Percentiles rank a stretch among this genome's conserved stretches.
These are phyloP conservation scores for Sporisorium scitamineum DNA, from an alignment of 1,284 basidiomycete genomes.

Conservation along the genomic window DNA sequence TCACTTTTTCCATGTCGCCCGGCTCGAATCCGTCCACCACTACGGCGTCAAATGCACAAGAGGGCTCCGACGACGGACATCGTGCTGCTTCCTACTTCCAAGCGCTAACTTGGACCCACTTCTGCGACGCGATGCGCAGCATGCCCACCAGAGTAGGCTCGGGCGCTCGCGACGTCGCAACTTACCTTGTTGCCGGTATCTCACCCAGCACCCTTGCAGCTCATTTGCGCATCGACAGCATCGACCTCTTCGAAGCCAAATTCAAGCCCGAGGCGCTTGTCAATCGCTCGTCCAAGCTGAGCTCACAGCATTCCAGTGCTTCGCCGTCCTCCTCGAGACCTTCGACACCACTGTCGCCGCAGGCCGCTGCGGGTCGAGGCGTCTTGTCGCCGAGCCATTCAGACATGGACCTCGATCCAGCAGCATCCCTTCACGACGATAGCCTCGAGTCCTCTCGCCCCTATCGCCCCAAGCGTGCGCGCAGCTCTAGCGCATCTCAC, in stretches of 20 bases:
- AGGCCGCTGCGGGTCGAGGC: neutral
- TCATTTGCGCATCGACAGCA: slow-evolving; percentile 42
- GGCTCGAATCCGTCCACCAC: slow-evolving; percentile 15
- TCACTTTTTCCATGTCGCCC: slow-evolving; percentile 50
- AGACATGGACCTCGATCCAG: slow-evolving; percentile 12
- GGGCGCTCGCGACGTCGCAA: slow-evolving; percentile 49
- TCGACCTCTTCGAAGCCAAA: slow-evolving; percentile 55
- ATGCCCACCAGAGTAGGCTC: slow-evolving; percentile 55
- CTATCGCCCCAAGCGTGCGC: slow-evolving; percentile 18
- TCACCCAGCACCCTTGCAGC: slow-evolving; percentile 47
- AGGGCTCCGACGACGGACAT: neutral
- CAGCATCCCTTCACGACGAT: slow-evolving; percentile 11
- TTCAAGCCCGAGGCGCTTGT: slow-evolving; percentile 16
- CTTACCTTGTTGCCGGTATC: slow-evolving; percentile 54
- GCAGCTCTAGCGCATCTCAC: slow-evolving; percentile 39
- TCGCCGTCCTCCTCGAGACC: slow-evolving; percentile 8
- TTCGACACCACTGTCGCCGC: slow-evolving; percentile 7
- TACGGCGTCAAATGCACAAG: neutral
- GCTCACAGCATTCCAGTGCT: slow-evolving; percentile 9
- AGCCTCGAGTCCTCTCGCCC: slow-evolving; percentile 28
- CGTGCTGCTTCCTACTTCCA: slow-evolving; percentile 2
- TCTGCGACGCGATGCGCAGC: slow-evolving; percentile 25
- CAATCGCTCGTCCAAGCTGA: neutral
- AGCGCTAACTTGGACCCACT: slow-evolving; percentile 22
- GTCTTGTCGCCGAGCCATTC: slow-evolving; percentile 29